Evolutionary conservation across 2,329 filamentous ascomycete species (phyloP).

Genomic region (Acrocalymma vagum): DNA sequence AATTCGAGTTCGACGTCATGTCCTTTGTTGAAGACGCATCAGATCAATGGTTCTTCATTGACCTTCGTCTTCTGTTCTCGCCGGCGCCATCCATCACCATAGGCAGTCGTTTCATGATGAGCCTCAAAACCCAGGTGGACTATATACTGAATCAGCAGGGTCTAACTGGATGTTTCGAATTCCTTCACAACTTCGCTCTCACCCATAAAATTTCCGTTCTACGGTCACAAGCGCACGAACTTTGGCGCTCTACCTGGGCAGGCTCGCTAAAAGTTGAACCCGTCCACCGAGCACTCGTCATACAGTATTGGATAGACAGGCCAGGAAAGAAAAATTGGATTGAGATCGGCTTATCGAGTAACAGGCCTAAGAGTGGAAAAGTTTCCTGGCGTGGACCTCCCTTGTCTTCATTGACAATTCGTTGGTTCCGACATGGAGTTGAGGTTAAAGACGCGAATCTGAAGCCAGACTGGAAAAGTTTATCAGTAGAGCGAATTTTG

Average conservation of each 20-base stretch:
- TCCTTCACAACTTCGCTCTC: conserved; percentile 85
- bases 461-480: conserved; percentile 68
- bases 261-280: conserved; percentile 80
- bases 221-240: conserved; percentile 75
- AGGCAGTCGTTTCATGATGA: conserved; percentile 66
- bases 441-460: conserved; percentile 76
- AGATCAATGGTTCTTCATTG: conserved; percentile 92
- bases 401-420: conserved; percentile 61
- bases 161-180: conserved; percentile 81
- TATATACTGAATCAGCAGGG: conserved; percentile 73
- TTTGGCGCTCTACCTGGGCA: conserved; percentile 78
- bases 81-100: conserved; percentile 70
- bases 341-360: conserved; percentile 81
- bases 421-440: conserved; percentile 87
- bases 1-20: conserved; percentile 93
- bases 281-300: conserved; percentile 80
- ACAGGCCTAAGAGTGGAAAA: conserved; percentile 51
- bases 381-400: conserved; percentile 43
- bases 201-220: conserved; percentile 91
- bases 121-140: conserved; percentile 78
- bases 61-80: conserved; percentile 83
- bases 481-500: conserved; percentile 80
- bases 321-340: conserved; percentile 86
- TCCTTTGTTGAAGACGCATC: conserved; percentile 85
- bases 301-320: conserved; percentile 88